phyloP scores from a whole-genome alignment of 306 rosid genomes.

The Fagus sylvatica region DNA sequence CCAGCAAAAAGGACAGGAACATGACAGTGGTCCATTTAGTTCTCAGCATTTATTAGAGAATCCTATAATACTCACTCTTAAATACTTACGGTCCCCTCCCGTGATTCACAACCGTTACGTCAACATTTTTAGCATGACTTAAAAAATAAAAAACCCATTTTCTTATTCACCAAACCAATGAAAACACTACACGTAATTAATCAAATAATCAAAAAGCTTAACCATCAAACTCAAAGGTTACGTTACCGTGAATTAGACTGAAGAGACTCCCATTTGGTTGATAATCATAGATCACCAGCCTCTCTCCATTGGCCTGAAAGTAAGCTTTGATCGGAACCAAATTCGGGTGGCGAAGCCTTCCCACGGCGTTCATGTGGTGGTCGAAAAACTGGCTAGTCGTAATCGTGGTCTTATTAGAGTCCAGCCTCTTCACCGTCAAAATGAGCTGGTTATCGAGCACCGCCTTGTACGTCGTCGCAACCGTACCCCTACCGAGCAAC shows the following conservation, averaged over 20 bases:
- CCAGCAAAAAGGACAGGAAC: too few relatives aligned
- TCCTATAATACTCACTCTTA: too few relatives aligned
- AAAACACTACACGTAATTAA: too few relatives aligned
- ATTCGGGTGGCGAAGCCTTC: conserved; percentile 75
- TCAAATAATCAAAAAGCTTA: too few relatives aligned
- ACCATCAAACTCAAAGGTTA: neutral
- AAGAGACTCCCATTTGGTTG: conserved; percentile 89
- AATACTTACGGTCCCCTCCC: too few relatives aligned
- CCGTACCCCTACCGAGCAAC: conserved; percentile 77
- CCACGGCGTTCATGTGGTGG: conserved; percentile 63
- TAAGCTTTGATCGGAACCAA: conserved; percentile 76
- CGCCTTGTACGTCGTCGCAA: conserved; percentile 90
- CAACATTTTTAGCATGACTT: too few relatives aligned
- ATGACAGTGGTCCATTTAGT: too few relatives aligned
- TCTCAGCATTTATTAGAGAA: too few relatives aligned
- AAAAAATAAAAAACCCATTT: too few relatives aligned
- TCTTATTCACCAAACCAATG: too few relatives aligned
- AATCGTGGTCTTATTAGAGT: conserved; percentile 52
- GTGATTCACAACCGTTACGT: too few relatives aligned
- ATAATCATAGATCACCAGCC: conserved; percentile 75
- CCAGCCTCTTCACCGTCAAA: conserved; percentile 86
- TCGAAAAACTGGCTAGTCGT: conserved; percentile 59
- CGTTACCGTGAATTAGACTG: conserved; percentile 82
- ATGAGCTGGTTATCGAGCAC: conserved; percentile 61
- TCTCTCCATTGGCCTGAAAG: conserved; percentile 90